These are phyloP conservation scores for Syzygium syzygioides DNA, from an alignment of 441 rosid genomes.

Conservation along the genomic window DNA sequence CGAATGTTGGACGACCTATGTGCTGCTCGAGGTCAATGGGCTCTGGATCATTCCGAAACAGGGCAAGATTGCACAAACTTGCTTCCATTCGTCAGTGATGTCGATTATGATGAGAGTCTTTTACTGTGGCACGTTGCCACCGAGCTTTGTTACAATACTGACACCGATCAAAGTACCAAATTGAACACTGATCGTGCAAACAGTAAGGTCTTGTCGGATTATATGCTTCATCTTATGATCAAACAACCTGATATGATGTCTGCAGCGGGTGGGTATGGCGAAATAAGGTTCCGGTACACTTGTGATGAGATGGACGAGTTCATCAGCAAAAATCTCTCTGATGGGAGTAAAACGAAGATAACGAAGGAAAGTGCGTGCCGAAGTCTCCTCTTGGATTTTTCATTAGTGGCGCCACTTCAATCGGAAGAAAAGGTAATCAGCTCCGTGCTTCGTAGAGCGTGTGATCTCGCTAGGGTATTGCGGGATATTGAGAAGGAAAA, in stretches of 20 bases:
- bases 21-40: not conserved
- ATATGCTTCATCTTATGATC: not conserved
- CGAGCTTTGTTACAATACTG: not conserved
- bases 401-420: accelerated
- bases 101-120: not conserved
- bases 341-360: not conserved
- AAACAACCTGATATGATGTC: not conserved
- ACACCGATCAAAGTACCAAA: not conserved
- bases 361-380: not conserved
- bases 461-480: not conserved
- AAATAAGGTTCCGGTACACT: not conserved
- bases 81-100: not conserved
- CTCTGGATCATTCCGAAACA: not conserved
- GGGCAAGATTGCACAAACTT: not conserved
- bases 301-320: not conserved
- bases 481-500: not conserved
- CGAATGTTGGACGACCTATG: too few relatives aligned
- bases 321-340: not conserved
- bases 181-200: accelerated
- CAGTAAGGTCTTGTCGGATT: not conserved
- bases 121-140: not conserved
- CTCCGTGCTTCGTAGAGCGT: not conserved
- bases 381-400: not conserved
- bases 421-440: too few relatives aligned
- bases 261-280: not conserved